Base-by-base conservation (phyloP, 1,139 yeast species). In the Yamadazyma trypodendri region DNA sequence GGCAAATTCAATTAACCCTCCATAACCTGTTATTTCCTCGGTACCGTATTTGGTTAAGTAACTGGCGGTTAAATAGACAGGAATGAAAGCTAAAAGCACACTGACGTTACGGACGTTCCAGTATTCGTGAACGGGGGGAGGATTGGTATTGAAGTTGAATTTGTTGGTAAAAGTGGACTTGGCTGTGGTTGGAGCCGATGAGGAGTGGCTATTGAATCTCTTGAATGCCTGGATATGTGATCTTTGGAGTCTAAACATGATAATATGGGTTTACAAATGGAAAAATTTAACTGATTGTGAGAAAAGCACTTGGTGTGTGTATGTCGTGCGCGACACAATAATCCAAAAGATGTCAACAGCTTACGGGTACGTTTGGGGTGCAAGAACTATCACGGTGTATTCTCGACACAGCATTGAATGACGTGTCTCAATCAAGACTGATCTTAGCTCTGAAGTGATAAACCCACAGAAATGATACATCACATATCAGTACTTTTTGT, bases 71-170 rank as follows among this genome's bases (percentile, higher is more conserved):
- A 66, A 50, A 49, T 61, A 65, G 15, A 66, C 42, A 12, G 76
- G 76, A 32, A 66, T 54, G 41, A 68, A 63, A 23, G 71, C 72
- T 38, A 69, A 45, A 34, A 67, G 54, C 29, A 68, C 60, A 17
- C 61, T 51, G 36, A 65, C 58, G 49, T 70, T 69, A 45, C 67
- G 61, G 18, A 55, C 52, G 52, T 64, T 67, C 77, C 77, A 71
- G 58, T 70, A 71, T 49, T 65, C 68, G 47, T 71, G 77, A 32
- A 68, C 71, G 41, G 69, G 76, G 29, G 77, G 77, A 29, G 76
- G 76, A 45, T 58, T 60, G 45, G 61, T 62, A 53, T 71, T 63
- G 58, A 71, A 71, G 52, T 66, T 63, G 56, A 59, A 54, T 46
- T 68, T 70, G 59, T 71, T 71, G 54, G 55, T 63, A 61, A 71